phyloP scores from a whole-genome alignment of 2,329 filamentous ascomycete genomes.

The Didymella segeticola region DNA sequence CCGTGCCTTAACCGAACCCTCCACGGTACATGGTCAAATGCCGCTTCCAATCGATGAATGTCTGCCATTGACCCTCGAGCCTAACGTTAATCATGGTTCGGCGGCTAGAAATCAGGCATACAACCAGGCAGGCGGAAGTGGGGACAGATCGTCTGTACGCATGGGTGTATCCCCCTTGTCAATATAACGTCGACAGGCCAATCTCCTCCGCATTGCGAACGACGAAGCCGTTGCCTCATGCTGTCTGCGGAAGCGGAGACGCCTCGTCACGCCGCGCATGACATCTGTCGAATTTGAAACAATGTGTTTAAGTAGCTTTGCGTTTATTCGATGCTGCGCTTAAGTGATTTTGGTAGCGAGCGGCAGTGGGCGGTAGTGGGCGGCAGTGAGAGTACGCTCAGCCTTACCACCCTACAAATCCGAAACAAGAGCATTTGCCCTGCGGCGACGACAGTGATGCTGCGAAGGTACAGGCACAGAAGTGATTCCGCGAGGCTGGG shows the following conservation, averaged over 20 bases:
- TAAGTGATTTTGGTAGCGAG: constrained; percentile 5
- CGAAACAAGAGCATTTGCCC: background rate
- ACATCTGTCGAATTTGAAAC: constrained; percentile 14
- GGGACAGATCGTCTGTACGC: constrained; percentile 4
- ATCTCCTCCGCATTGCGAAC: constrained; percentile 19
- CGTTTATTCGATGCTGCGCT: constrained; percentile 15
- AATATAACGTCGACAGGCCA: constrained; percentile 16
- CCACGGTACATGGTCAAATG: background rate
- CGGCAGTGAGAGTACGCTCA: background rate
- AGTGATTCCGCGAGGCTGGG: background rate
- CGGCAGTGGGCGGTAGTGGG: constrained; percentile 4
- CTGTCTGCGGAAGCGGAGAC: constrained; percentile 12
- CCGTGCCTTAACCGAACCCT: background rate
- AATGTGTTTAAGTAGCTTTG: constrained; percentile 17
- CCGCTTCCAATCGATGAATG: background rate
- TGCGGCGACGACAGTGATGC: background rate
- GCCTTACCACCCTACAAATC: background rate
- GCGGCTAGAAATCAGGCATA: background rate
- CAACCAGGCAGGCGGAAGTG: constrained; percentile 7
- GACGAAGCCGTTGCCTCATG: constrained; percentile 11
- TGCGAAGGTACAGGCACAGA: background rate
- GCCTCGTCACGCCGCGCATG: constrained; percentile 12
- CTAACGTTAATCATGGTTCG: constrained; percentile 1
- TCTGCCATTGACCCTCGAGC: background rate
- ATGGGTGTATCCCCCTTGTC: constrained; percentile 11